Percentiles rank a stretch among this genome's conserved stretches.
These are phyloP conservation scores for Isatis lusitanica DNA, from an alignment of 441 rosid genomes.

Conservation along the genomic window DNA sequence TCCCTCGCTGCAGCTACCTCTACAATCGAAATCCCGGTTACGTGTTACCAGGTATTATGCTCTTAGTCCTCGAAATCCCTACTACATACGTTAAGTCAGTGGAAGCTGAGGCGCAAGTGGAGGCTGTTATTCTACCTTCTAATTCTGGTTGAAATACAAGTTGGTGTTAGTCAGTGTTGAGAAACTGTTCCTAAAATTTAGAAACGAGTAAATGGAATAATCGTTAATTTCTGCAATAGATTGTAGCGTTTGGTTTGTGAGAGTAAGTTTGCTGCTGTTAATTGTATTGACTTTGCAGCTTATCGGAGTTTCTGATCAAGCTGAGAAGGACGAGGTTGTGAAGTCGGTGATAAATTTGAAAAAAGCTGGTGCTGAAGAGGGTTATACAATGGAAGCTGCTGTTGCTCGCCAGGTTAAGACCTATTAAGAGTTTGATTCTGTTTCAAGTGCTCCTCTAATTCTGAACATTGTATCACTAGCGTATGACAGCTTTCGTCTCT, in stretches of 20 bases:
- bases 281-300: constrained; percentile 50
- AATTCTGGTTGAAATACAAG: background rate
- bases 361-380: constrained; percentile 77
- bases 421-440: constrained; percentile 21
- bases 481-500: background rate
- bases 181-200: background rate
- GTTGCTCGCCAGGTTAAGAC: constrained; percentile 70
- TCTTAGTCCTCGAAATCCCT: background rate
- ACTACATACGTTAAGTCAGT: background rate
- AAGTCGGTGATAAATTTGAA: constrained; percentile 78
- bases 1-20: constrained; percentile 30
- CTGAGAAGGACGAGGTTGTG: constrained; percentile 93
- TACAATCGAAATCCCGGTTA: constrained; percentile 70
- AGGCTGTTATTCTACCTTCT: background rate
- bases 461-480: background rate
- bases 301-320: constrained; percentile 67
- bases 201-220: too few species aligned
- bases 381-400: constrained; percentile 78
- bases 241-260: constrained; percentile 10
- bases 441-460: constrained; percentile 12
- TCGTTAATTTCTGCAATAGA: background rate
- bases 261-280: background rate
- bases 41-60: constrained; percentile 75
- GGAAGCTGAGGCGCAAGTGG: background rate
- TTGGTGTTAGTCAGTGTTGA: background rate